A percentile compares a stretch with the other conserved stretches of the same genome.
These are phyloP conservation scores for Endogone sp. DNA, from an alignment of 192 early-diverging fungal species.

Conservation along the genomic window DNA sequence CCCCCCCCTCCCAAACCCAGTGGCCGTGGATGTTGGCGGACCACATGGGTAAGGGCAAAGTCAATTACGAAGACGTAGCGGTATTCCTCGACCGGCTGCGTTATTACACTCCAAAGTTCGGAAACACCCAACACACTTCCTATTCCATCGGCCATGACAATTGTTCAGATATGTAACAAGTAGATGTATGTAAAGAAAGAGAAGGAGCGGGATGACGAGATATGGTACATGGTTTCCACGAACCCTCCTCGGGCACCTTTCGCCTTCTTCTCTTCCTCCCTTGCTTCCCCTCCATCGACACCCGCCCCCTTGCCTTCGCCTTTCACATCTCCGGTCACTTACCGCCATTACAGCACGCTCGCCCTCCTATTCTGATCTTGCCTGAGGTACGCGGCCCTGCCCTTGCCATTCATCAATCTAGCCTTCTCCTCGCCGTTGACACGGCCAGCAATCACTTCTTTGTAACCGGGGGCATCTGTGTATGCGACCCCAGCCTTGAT, in stretches of 20 bases:
- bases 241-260: not conserved
- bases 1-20: no score
- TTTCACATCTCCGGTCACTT: no score
- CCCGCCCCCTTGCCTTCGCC: not conserved
- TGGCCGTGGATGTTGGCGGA: no score
- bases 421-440: not conserved
- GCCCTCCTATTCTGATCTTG: not conserved
- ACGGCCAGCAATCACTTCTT: not conserved
- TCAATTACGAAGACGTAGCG: no score
- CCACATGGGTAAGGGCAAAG: no score
- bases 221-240: not conserved
- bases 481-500: constrained; percentile 50
- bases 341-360: not conserved
- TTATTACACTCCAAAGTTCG: no score
- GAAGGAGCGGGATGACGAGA: not conserved
- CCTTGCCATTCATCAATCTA: not conserved
- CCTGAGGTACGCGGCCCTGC: not conserved
- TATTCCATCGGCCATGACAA: no score
- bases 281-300: not conserved
- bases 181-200: not conserved
- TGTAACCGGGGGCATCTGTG: constrained; percentile 40
- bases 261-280: not conserved
- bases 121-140: no score
- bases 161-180: not conserved
- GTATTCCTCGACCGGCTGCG: no score